Conservation (phyloP, 805 yeast genomes). For the Phaffomyces antillensis region DNA sequence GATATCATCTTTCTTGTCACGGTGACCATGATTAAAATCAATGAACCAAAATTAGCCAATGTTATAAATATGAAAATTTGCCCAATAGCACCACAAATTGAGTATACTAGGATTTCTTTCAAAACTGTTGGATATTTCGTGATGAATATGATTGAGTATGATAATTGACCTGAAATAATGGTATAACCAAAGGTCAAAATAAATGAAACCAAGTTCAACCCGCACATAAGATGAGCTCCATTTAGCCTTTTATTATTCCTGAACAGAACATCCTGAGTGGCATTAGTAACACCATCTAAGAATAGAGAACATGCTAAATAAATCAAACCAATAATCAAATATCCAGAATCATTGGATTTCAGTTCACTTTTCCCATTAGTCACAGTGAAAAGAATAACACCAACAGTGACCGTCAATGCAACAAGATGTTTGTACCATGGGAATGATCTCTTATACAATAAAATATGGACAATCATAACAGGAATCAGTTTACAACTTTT, state of each 20-base stretch:
- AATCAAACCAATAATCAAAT: conserved; percentile 46
- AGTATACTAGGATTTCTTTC: conserved; percentile 56
- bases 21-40: conserved; percentile 83
- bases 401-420: conserved; percentile 70
- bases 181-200: conserved; percentile 45
- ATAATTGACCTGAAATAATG: conserved; percentile 39
- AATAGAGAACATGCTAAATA: conserved; percentile 58
- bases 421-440: conserved; percentile 73
- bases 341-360: conserved; percentile 33
- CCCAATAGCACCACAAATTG: conserved; percentile 81
- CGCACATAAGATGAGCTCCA: conserved; percentile 85
- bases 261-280: conserved; percentile 86
- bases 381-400: conserved; percentile 75
- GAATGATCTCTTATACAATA: conserved; percentile 62
- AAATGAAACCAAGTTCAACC: conserved; percentile 42
- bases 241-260: conserved; percentile 44
- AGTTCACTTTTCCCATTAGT: conserved; percentile 31
- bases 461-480: conserved; percentile 77
- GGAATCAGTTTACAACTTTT: conserved; percentile 94
- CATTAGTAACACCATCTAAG: conserved; percentile 87
- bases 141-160: conserved; percentile 43
- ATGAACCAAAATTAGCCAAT: conserved; percentile 76
- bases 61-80: conserved; percentile 90
- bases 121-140: conserved; percentile 45
- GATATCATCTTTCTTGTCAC: conserved; percentile 96